Percentiles rank a stretch among this genome's conserved stretches.
phyloP scores from a whole-genome alignment of 257 asterid species.

The Petunia axillaris region DNA sequence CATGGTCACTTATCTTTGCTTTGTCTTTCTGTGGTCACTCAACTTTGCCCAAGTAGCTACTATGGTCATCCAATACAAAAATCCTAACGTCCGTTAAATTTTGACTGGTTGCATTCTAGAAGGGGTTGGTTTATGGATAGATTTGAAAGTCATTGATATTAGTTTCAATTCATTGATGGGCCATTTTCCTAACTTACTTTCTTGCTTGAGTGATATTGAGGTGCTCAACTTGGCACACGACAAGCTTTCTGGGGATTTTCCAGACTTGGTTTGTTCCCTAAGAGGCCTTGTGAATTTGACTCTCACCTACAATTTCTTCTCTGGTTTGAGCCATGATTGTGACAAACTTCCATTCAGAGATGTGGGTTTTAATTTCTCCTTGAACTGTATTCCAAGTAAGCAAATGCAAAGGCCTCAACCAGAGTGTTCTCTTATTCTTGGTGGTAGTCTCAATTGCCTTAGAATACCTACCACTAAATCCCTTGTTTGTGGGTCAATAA shows the following conservation, averaged over 20 bases:
- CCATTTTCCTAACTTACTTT: constrained; percentile 70
- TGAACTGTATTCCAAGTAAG: constrained; percentile 82
- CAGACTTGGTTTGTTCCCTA: constrained; percentile 72
- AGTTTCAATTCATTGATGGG: constrained; percentile 74
- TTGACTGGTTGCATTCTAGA: constrained; percentile 90
- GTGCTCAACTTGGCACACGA: constrained; percentile 77
- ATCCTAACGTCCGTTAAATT: too few species aligned
- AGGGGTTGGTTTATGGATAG: constrained; percentile 82
- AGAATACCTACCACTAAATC: constrained; percentile 70
- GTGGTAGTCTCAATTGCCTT: constrained; percentile 71
- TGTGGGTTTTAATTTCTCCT: constrained; percentile 72
- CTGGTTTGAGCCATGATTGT: constrained; percentile 76
- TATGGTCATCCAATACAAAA: too few species aligned
- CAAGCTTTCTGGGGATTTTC: constrained; percentile 70
- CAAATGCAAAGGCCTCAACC: constrained; percentile 74
- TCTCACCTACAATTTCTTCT: constrained; percentile 75
- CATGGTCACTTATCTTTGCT: too few species aligned
- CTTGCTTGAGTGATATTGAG: constrained; percentile 70
- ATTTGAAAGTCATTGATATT: constrained; percentile 74
- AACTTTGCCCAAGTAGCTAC: too few species aligned
- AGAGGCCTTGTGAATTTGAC: constrained; percentile 63
- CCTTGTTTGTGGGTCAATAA: constrained; percentile 60
- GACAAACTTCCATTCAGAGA: constrained; percentile 44
- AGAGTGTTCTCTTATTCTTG: constrained; percentile 66
- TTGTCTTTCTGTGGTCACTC: too few species aligned